Conservation (phyloP, 768 basidiomycete species). For the Tylopilus balloui region DNA sequence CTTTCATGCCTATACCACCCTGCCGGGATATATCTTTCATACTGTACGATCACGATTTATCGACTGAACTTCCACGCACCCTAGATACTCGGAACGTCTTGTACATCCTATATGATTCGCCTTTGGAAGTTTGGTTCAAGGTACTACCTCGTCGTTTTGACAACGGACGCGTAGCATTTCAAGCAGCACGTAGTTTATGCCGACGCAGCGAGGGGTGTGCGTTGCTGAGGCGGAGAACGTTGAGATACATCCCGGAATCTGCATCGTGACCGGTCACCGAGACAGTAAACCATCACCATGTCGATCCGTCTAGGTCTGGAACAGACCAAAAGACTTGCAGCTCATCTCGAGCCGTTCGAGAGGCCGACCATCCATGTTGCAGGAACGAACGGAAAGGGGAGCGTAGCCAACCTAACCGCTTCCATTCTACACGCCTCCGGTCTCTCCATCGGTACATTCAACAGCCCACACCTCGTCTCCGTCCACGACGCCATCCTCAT, state of each 20-base stretch:
- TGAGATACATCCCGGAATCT: background rate
- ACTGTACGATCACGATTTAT: constrained; percentile 27
- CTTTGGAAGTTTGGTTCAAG: background rate
- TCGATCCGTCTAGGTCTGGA: constrained; percentile 67
- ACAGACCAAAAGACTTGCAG: constrained; percentile 50
- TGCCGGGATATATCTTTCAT: constrained; percentile 20
- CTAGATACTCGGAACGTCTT: constrained; percentile 3
- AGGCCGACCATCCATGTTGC: constrained; percentile 87
- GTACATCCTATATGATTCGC: constrained; percentile 14
- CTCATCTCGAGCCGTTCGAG: constrained; percentile 54
- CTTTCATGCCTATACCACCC: constrained; percentile 15
- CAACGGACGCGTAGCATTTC: background rate
- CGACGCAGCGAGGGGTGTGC: background rate
- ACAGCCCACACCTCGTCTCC: constrained; percentile 85
- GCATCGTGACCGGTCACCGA: too few relatives aligned
- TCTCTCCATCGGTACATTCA: constrained; percentile 76
- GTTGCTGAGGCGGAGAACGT: background rate
- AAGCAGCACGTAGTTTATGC: too few relatives aligned
- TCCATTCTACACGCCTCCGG: constrained; percentile 62
- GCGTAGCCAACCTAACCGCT: constrained; percentile 77
- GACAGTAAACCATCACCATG: constrained; percentile 35
- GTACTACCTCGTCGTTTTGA: background rate
- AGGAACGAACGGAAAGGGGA: constrained; percentile 98
- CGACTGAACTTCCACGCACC: constrained; percentile 10
- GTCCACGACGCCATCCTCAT: constrained; percentile 74